Percentiles rank a stretch among this genome's conserved stretches.
These are phyloP conservation scores for Gynochthodes officinalis DNA, from an alignment of 257 asterid species.

Conservation along the genomic window DNA sequence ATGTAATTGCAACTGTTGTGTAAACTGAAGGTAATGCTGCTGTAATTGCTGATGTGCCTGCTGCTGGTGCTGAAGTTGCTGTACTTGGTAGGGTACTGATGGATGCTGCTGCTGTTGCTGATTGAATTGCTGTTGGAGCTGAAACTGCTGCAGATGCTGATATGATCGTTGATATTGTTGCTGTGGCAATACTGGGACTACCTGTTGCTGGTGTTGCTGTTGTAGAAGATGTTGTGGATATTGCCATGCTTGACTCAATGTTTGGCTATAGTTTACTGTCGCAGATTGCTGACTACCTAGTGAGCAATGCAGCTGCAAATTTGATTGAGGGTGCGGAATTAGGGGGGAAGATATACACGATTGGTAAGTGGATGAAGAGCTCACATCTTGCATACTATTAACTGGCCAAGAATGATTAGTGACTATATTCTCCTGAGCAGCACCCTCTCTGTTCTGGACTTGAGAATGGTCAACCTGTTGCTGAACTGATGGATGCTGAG, in stretches of 20 bases:
- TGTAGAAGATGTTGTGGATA: slow-evolving; percentile 63
- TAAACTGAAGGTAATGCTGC: slow-evolving; percentile 32
- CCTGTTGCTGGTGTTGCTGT: slow-evolving; percentile 63
- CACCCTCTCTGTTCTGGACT: slow-evolving; percentile 21
- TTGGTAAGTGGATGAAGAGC: slow-evolving; percentile 23
- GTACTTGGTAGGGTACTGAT: slow-evolving; percentile 24
- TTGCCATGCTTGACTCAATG: slow-evolving; percentile 49
- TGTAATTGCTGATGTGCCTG: slow-evolving; percentile 37
- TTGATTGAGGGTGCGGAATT: slow-evolving; percentile 25
- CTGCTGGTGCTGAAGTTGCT: slow-evolving; percentile 33
- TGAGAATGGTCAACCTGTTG: slow-evolving; percentile 19
- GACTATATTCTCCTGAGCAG: slow-evolving; percentile 22
- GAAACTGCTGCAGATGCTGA: slow-evolving; percentile 30
- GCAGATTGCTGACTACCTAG: slow-evolving; percentile 23
- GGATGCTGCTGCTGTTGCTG: slow-evolving; percentile 41
- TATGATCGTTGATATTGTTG: slow-evolving; percentile 51
- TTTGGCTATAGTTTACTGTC: slow-evolving; percentile 24
- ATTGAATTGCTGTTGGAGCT: slow-evolving; percentile 19
- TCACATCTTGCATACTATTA: slow-evolving; percentile 24
- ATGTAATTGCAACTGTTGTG: slow-evolving; percentile 32
- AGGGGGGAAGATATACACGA: slow-evolving; percentile 21
- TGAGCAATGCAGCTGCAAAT: background rate
- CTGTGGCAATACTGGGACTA: slow-evolving; percentile 35
- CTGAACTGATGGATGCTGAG: slow-evolving; percentile 16
- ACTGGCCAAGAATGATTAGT: slow-evolving; percentile 22